Base-by-base conservation (phyloP, 441 rosid species). In the Populus hybrid region DNA sequence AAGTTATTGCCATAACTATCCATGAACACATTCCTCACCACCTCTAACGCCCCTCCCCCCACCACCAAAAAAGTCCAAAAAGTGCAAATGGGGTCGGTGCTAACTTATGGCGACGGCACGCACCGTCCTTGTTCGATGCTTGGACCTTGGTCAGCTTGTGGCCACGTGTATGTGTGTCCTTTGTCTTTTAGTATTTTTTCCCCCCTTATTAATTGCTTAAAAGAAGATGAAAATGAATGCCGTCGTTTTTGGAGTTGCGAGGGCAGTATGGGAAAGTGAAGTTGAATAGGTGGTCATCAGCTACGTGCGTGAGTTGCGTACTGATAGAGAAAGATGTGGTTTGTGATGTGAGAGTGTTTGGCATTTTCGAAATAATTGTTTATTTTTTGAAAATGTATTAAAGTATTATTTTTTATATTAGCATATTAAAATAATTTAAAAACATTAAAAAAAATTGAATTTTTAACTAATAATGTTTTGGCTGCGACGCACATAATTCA, bases 1-100 rank as follows among this genome's bases (percentile, higher is more conserved):
- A 82, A 77, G 74, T 66, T 20, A 3, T 26, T 28, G 77, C 38
- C n/a, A 67, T 10, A 7, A 23, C 69, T 76, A 35, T 31, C 59
- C 67, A 26, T 4, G 0, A 36, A 12, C 23, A 33, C 45, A 31
- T 36, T 53, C 64, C 33, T 71, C 50, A 20, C 10, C 28, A 11
- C 61, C 50, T 4, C 3, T 14, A 3, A 45, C 42, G 1, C 63
- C 8, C 61, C 40, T 16, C 71, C 50, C 73, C 79, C 7, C 40
- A 66, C 68, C 59, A 20, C 6, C 21, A 33, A 24, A 23, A 76
- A 67, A 59, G 36, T 21, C 56, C 64, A 33, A 71, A 61, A 76
- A 72, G 77, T 36, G 42, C 16, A 16, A 56, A 7, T 76, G 40
- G 38, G 64, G 77, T 79, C 64, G 68, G 78, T 59, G 76, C 71